Conservation (phyloP, 2,329 filamentous ascomycete species). For the Elsinoe necatrix region DNA sequence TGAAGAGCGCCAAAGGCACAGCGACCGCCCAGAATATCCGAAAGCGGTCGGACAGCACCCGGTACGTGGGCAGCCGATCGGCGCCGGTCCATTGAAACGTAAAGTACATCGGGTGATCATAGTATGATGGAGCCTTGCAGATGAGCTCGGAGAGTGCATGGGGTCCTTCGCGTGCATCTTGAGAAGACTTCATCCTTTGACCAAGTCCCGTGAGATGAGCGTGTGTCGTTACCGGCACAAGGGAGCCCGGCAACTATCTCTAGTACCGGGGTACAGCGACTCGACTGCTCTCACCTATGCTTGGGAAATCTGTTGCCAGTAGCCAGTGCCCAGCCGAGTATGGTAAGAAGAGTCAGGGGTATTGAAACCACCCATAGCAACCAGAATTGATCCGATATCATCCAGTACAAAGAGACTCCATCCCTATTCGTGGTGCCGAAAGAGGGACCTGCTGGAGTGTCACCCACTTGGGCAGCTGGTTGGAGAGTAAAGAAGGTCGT, state of each 20-base stretch:
- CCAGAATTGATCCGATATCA: conserved; percentile 12
- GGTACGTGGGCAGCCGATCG: background rate
- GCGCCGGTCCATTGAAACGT: background rate
- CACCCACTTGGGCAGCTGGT: background rate
- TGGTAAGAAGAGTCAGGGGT: conserved; percentile 4
- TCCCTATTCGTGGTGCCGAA: background rate
- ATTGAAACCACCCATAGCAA: conserved; percentile 7
- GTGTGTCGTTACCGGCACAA: too few species aligned
- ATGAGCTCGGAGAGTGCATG: too few species aligned
- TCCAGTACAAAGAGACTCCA: background rate
- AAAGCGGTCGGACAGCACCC: conserved; percentile 8
- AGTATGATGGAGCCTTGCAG: too few species aligned
- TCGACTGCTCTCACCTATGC: too few species aligned
- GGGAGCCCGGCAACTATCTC: too few species aligned
- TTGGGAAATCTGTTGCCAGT: background rate
- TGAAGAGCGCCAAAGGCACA: conserved; percentile 4
- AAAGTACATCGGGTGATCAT: too few species aligned
- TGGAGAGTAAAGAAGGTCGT: conserved; percentile 14
- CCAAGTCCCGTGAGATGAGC: too few species aligned
- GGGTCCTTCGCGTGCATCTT: too few species aligned
- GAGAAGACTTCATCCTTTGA: too few species aligned
- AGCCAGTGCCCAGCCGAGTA: background rate
- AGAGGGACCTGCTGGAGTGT: background rate
- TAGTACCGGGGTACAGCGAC: too few species aligned
- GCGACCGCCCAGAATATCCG: conserved; percentile 14